phyloP scores from a whole-genome alignment of 306 rosid genomes.

The Rubus parviflorus region DNA sequence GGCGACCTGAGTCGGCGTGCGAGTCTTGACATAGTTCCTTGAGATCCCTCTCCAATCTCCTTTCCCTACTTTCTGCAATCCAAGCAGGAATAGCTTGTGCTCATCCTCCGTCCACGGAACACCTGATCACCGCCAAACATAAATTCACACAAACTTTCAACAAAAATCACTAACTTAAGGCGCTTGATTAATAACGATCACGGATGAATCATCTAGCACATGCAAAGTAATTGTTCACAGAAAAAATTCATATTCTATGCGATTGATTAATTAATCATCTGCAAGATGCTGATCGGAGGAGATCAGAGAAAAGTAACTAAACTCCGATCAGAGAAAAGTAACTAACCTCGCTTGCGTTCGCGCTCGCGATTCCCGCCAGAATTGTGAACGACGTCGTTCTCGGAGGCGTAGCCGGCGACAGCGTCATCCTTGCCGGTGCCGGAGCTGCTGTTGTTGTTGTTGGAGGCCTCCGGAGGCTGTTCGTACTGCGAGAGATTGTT shows the following conservation, averaged over 20 bases:
- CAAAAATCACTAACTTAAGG: background rate
- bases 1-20: constrained; percentile 98
- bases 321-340: background rate
- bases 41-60: constrained; percentile 99
- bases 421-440: constrained; percentile 43
- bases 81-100: constrained; percentile 86
- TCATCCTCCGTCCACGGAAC: constrained; percentile 99
- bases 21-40: constrained; percentile 88
- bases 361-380: constrained; percentile 74
- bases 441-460: constrained; percentile 16
- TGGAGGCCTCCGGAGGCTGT: constrained; percentile 45
- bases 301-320: background rate
- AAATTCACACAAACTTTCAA: background rate
- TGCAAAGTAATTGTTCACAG: background rate
- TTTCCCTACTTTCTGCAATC: constrained; percentile 93
- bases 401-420: constrained; percentile 74
- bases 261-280: background rate
- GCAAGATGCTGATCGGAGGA: background rate
- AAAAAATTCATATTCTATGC: background rate
- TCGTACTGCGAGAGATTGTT: constrained; percentile 93
- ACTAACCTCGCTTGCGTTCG: constrained; percentile 91
- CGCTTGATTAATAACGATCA: background rate
- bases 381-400: constrained; percentile 74
- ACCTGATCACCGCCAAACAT: constrained; percentile 50
- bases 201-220: background rate